Evolutionary conservation across 805 yeast species (phyloP).

Genomic region (Yarrowia sp.): DNA sequence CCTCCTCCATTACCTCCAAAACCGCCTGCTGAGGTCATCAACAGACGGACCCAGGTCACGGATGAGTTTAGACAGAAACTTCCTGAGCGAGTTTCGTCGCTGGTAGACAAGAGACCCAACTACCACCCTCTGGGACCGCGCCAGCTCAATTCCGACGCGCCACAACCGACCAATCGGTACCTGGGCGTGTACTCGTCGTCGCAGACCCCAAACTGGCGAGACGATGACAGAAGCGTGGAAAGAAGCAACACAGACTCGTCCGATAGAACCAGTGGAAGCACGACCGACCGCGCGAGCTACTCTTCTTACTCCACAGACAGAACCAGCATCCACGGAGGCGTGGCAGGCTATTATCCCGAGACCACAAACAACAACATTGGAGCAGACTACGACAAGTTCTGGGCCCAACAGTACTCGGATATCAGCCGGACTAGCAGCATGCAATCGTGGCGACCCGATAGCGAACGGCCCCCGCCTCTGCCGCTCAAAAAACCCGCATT

Average conservation of each 20-base stretch:
- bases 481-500: conserved; percentile 32
- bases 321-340: conserved; percentile 6
- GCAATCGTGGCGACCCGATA: conserved; percentile 26
- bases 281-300: conserved; percentile 3
- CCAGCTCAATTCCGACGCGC: conserved; percentile 25
- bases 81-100: conserved; percentile 23
- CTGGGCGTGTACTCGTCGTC: conserved; percentile 10
- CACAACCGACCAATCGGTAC: conserved; percentile 12
- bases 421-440: conserved; percentile 5
- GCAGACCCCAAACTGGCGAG: conserved; percentile 7
- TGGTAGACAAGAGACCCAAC: conserved; percentile 22
- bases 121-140: conserved; percentile 28
- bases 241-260: conserved; percentile 28
- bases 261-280: neutral
- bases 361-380: neutral
- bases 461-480: conserved; percentile 22
- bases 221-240: conserved; percentile 7
- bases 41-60: conserved; percentile 40
- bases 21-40: conserved; percentile 42
- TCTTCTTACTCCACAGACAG: conserved; percentile 14
- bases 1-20: conserved; percentile 45
- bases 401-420: conserved; percentile 27
- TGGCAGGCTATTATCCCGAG: neutral
- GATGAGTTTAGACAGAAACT: conserved; percentile 40
- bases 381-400: conserved; percentile 12